Evolutionary conservation across 2,329 filamentous ascomycete species (phyloP), one percentile per base, ranked within the genome.

Genomic region (Mollisia scopiformis): DNA sequence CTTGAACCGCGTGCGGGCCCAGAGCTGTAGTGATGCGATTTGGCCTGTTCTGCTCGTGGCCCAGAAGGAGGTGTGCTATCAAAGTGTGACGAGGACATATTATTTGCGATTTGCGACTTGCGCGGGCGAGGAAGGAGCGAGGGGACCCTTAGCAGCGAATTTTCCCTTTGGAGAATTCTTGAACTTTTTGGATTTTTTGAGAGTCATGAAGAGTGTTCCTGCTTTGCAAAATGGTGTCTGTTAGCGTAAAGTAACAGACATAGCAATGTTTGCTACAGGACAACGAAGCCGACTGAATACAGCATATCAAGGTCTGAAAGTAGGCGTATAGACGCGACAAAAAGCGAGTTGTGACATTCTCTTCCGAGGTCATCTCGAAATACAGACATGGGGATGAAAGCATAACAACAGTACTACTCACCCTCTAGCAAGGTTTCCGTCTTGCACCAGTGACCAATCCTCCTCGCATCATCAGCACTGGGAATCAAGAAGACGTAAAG

Each of bases 381-480:
- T 8, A 43, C 6, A 19, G n/a, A 43, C 39, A 43, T 43, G 21
- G 39, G 23, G n/a, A 43, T 37, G n/a, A n/a, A n/a, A n/a, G n/a
- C n/a, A 35, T 35, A 13, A 14, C 8, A 3, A 10, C 16, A 52
- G 7, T 19, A 31, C 13, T 21, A 28, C 51, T 25, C n/a, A 54
- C 51, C 51, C 19, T 41, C 19, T 27, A 56, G 16, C 54, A 35
- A 16, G 28, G 6, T 16, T 8, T 28, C 30, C n/a, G 39, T 19
- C 39, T 35, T 39, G 16, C 21, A 50, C 30, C 28, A 25, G 31
- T 13, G 11, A n/a, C 41, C 30, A 31, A 57, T 35, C 35, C 47
- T 16, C n/a, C 21, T 39, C 35, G 55, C 55, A 57, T 50, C 21
- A 57, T 57, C 41, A 39, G 30, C 28, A 39, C 13, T 7, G n/a